Evolutionary conservation across 176 grass and related monocot genomes (phyloP).

Genomic region (Eremochloa ophiuroides): DNA sequence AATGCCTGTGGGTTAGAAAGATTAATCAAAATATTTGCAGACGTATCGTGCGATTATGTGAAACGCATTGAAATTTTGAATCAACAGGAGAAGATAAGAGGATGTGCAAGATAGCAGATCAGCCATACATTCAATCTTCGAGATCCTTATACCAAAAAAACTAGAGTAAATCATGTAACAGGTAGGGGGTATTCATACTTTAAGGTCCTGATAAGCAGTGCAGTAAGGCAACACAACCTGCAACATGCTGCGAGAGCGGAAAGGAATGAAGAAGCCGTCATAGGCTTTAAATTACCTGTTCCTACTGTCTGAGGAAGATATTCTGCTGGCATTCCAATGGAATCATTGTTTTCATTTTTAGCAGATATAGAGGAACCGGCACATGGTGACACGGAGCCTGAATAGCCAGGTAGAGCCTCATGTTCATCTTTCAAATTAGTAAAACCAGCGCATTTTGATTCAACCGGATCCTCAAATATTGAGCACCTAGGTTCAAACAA

Average conservation of each 20-base stretch:
- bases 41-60: background rate
- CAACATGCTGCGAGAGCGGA: background rate
- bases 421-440: slow-evolving; percentile 54
- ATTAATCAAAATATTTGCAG: background rate
- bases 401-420: slow-evolving; percentile 63
- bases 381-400: slow-evolving; percentile 57
- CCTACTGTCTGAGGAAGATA: slow-evolving; percentile 43
- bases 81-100: background rate
- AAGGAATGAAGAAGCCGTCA: background rate
- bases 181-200: background rate
- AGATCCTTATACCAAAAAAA: background rate
- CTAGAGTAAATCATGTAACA: background rate
- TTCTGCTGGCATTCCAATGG: slow-evolving; percentile 47
- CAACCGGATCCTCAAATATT: slow-evolving; percentile 75
- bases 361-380: slow-evolving; percentile 58
- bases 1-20: slow-evolving; percentile 19
- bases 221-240: background rate
- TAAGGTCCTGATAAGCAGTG: background rate
- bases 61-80: background rate
- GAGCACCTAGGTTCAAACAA: slow-evolving; percentile 80
- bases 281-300: slow-evolving; percentile 52
- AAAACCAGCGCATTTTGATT: slow-evolving; percentile 51
- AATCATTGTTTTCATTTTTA: slow-evolving; percentile 58
- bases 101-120: background rate
- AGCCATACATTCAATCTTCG: background rate